A percentile compares a stretch with the other conserved stretches of the same genome.
These are phyloP conservation scores for Maudiozyma barnettii DNA, from an alignment of 805 yeast genomes.

Conservation along the genomic window DNA sequence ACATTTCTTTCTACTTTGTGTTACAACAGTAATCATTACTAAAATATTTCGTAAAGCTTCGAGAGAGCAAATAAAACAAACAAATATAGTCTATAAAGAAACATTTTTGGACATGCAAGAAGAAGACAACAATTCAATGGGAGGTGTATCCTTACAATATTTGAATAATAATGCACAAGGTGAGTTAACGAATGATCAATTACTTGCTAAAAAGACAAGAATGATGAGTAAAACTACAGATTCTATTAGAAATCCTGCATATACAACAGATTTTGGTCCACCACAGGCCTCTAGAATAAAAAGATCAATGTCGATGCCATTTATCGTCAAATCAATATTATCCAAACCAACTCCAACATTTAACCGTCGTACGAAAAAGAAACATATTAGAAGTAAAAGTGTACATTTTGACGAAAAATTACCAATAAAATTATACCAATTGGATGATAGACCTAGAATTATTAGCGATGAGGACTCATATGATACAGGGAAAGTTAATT, in stretches of 20 bases:
- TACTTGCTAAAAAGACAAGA: neutral
- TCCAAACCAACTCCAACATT: neutral
- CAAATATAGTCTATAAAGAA: no score
- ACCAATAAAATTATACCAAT: conserved; percentile 64
- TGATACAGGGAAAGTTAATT: conserved; percentile 5
- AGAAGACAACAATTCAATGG: neutral
- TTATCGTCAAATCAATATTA: conserved; percentile 9
- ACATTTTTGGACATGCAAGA: neutral
- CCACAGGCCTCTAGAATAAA: neutral
- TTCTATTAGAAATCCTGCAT: neutral
- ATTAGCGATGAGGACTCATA: conserved; percentile 29
- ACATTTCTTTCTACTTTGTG: no score
- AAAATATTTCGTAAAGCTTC: no score
- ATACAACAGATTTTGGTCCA: conserved; percentile 4
- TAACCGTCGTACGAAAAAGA: neutral
- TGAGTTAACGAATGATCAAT: neutral
- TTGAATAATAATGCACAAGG: neutral
- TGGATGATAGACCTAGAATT: conserved; percentile 66
- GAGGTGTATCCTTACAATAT: neutral
- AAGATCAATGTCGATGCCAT: conserved; percentile 38
- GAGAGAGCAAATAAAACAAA: no score
- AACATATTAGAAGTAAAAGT: conserved; percentile 41
- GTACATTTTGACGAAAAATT: conserved; percentile 71
- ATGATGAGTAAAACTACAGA: neutral
- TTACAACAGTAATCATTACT: no score